Base-by-base conservation (phyloP, 2,329 filamentous ascomycete genomes). In the Colletotrichum sp. region DNA sequence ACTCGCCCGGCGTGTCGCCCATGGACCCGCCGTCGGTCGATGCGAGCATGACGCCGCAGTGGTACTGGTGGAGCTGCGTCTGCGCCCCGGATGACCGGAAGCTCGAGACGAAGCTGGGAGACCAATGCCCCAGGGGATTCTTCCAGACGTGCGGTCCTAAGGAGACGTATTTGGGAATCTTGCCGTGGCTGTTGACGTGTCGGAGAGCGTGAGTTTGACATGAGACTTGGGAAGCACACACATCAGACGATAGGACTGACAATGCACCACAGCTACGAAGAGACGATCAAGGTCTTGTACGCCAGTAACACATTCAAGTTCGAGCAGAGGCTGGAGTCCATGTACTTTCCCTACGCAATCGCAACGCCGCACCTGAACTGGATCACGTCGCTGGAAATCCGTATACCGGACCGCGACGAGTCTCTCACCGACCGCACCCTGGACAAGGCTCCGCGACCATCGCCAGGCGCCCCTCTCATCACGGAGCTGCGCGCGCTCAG, bases 21-120 rank as follows among this genome's bases (percentile, higher is more conserved):
- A 73, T 76, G 65, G 76, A 77, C 52, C 74, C 74, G 52, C 75
- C 73, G 7, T 77, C 64, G n/a, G 74, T 32, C 10, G 71, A 77
- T 43, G 67, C 70, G 18, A 71, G 36, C 67, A 65, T 67, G 43
- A 34, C 63, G 59, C 74, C 76, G 55, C 70, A 76, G 63, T 77
- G 76, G 76, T 74, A 77, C 63, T 77, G 76, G 76, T 77, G 76
- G 76, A 77, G 74, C 30, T 77, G 76, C 67, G 74, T 77, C 24
- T 77, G 76, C 48, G 74, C 63, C 52, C 74, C 67, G n/a, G 74
- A 77, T 18, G 65, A 74, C 66, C 69, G 66, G 21, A 60, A 52
- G 13, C 67, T 77, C 52, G 76, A 77, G 64, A 71, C 71, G 26
- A 74, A 71, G 21, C 63, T 77, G 70, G 66, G 57, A 10, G 67